Base-by-base conservation (phyloP, 768 basidiomycete species). In the Termitomyces sp. region DNA sequence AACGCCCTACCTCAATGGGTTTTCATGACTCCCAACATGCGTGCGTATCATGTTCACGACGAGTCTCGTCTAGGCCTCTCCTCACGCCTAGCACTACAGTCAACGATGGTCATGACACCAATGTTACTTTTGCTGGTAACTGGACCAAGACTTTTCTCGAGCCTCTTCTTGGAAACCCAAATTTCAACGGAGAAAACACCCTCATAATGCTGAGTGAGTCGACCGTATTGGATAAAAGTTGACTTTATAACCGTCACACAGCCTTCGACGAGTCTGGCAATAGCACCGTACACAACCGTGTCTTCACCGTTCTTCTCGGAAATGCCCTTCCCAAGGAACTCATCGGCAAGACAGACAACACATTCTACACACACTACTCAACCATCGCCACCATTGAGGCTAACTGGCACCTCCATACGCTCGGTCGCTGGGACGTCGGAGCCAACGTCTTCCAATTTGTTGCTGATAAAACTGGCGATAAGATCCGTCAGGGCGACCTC, bases 331-430 rank as follows among this genome's bases (percentile, higher is more conserved):
- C 84, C 1, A 20, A 64, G 12, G 47, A 61, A 18, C 67, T 80
- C 20, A 60, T 69, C 20, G 79, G 79, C 23, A 83, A 78, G 1
- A 77, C 70, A 5, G 86, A 88, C 70, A 33, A 68, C 41, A 80
- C 76, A 10, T 84, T 79, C 71, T 87, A 87, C 70, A 80, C 79
- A 2, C 86, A 88, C 68, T 87, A 85, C 72, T 85, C 84, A 4
- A 64, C 71, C 51, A 72, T 86, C 54, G 76, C 79, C 12, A 83
- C 85, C 20, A 76, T 86, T 26, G 68, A 86, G 70, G 76, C 77
- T 14, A 88, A 87, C 72, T 87, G 85, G 85, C 71, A 71, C 7
- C 81, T 88, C 38, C 79, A 78, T 35, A 82, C 81, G 13, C 83
- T 87, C 28, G 86, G 85, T n/a, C 79, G 85, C 16, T 61, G 40